These are phyloP conservation scores for Claviceps cyperi DNA, from an alignment of 2,329 filamentous ascomycete species.

Conservation along the genomic window DNA sequence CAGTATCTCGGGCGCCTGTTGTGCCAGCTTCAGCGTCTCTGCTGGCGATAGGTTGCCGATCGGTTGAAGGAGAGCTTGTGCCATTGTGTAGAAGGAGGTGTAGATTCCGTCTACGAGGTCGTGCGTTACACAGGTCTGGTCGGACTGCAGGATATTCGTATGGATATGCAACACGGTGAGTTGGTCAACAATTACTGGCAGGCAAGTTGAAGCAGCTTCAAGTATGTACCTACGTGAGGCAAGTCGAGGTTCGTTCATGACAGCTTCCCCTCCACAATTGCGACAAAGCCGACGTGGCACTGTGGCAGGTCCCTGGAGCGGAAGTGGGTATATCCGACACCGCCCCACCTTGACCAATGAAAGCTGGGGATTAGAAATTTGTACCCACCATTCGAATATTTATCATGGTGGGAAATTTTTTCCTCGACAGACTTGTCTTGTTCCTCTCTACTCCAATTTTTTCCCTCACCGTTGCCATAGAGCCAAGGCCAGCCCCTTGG, in stretches of 20 bases:
- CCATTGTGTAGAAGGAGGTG: conserved; percentile 21
- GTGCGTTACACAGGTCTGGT: not conserved
- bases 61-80: conserved; percentile 39
- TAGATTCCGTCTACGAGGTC: not conserved
- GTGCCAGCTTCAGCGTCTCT: conserved; percentile 42
- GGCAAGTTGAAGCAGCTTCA: not conserved
- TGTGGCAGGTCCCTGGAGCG: not conserved
- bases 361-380: not conserved
- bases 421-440: no score
- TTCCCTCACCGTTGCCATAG: not conserved
- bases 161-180: not conserved
- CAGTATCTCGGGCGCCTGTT: conserved; percentile 44
- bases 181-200: not conserved
- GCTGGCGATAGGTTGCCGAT: conserved; percentile 41
- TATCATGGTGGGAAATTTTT: not conserved
- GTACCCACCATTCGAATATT: conserved; percentile 1
- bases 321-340: conserved; percentile 4
- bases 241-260: not conserved
- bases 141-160: not conserved
- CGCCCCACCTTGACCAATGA: conserved; percentile 2
- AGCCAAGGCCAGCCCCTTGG: conserved; percentile 1
- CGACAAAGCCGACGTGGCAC: no score
- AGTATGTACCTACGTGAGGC: not conserved
- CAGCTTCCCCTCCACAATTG: not conserved
- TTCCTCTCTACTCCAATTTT: no score